phyloP scores from a whole-genome alignment of 768 basidiomycete species.

The Fistulinella prunicolor region DNA sequence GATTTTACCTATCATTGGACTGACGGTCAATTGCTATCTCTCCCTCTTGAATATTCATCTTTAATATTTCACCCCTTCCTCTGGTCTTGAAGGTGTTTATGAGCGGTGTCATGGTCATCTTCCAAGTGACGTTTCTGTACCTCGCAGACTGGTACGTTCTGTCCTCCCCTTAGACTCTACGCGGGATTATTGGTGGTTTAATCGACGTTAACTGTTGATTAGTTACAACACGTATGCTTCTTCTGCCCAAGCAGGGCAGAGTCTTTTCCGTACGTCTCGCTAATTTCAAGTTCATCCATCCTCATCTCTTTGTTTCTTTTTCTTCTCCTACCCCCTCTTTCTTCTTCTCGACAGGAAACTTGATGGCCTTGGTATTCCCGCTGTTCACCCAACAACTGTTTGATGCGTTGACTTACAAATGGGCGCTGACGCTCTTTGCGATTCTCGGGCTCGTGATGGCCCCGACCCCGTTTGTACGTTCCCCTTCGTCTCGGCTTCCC shows the following conservation, averaged over 20 bases:
- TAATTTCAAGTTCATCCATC: no score
- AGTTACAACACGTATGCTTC: slow-evolving; percentile 49
- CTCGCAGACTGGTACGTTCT: slow-evolving; percentile 47
- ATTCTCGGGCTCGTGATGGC: slow-evolving; percentile 42
- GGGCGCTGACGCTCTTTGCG: slow-evolving; percentile 45
- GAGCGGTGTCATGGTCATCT: slow-evolving; percentile 39
- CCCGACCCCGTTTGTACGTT: slow-evolving; percentile 42
- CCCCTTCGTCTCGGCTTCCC: background rate
- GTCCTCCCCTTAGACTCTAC: no score
- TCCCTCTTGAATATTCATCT: background rate
- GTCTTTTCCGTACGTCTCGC: slow-evolving; percentile 38
- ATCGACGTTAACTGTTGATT: no score
- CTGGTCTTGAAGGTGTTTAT: slow-evolving; percentile 38
- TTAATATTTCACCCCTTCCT: background rate
- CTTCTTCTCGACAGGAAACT: slow-evolving; percentile 37
- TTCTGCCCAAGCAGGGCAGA: slow-evolving; percentile 53
- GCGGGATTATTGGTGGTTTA: no score
- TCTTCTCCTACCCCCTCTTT: background rate
- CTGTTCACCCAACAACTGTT: slow-evolving; percentile 50
- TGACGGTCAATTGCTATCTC: slow-evolving; percentile 15
- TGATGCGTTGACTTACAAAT: slow-evolving; percentile 43
- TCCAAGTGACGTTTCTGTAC: slow-evolving; percentile 45
- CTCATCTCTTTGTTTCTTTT: no score
- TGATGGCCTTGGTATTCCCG: slow-evolving; percentile 44
- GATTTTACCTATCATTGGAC: slow-evolving; percentile 40